A percentile compares a stretch with the other conserved stretches of the same genome.
Evolutionary conservation across 192 early-diverging fungal genomes (phyloP).

Genomic region (Phycomyces nitens): DNA sequence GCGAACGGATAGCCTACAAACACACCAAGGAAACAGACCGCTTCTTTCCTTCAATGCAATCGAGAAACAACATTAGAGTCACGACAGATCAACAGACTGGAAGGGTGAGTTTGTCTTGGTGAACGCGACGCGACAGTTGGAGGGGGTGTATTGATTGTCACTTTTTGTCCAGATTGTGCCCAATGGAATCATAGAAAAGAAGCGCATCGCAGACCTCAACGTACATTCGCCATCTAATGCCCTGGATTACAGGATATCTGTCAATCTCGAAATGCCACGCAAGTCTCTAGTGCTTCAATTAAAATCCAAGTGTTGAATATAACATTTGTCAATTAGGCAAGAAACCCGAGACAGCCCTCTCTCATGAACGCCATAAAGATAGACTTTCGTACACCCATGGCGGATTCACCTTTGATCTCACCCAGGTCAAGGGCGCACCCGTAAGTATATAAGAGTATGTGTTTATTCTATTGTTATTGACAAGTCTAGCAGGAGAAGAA

Average conservation of each 20-base stretch:
- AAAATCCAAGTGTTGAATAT: too few species aligned
- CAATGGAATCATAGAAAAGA: conserved; percentile 67
- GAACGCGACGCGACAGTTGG: not conserved
- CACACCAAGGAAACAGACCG: conserved; percentile 74
- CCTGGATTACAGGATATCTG: conserved; percentile 84
- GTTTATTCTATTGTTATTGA: not conserved
- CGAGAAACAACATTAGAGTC: conserved; percentile 51
- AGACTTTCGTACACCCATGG: conserved; percentile 83
- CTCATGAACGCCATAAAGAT: conserved; percentile 78
- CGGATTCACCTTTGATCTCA: conserved; percentile 83
- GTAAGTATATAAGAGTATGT: conserved; percentile 37
- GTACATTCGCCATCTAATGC: conserved; percentile 75
- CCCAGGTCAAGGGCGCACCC: conserved; percentile 64
- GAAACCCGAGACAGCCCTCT: conserved; percentile 43
- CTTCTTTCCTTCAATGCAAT: conserved; percentile 45
- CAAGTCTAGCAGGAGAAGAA: conserved; percentile 26
- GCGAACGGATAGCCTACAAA: conserved; percentile 59
- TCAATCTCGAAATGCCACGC: conserved; percentile 73
- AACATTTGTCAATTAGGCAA: conserved; percentile 7
- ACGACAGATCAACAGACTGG: conserved; percentile 62
- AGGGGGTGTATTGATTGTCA: not conserved
- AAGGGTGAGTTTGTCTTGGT: conserved; percentile 29
- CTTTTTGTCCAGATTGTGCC: conserved; percentile 36
- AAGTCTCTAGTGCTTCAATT: conserved; percentile 28
- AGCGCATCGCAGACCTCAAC: conserved; percentile 80